Conservation (phyloP, 169 alveolate genomes). For the Neospora caninum region DNA sequence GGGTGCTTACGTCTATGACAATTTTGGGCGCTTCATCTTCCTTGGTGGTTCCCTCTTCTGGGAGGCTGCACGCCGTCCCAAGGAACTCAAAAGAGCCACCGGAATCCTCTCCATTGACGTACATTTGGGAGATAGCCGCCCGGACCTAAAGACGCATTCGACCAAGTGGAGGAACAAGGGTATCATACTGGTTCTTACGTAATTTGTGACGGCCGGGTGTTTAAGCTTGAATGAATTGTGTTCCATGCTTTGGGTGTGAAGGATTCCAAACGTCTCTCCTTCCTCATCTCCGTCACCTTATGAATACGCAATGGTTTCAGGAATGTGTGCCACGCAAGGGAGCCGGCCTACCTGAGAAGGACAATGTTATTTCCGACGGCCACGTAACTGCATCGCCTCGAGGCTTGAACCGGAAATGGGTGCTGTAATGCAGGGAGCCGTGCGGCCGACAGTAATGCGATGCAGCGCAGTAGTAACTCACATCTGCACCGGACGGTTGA, state of each 20-base stretch:
- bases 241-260: constrained; percentile 56
- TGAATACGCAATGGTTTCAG: not conserved
- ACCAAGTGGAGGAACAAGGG: not conserved
- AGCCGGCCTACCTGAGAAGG: constrained; percentile 47
- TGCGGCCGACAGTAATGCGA: not conserved
- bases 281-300: constrained; percentile 57
- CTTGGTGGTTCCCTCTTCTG: constrained; percentile 34
- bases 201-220: constrained; percentile 46
- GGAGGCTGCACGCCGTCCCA: constrained; percentile 54
- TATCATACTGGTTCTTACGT: constrained; percentile 3
- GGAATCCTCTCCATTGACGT: constrained; percentile 64
- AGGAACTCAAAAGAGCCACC: constrained; percentile 67
- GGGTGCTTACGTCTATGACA: not conserved
- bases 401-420: constrained; percentile 73
- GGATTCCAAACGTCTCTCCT: constrained; percentile 36
- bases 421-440: constrained; percentile 45
- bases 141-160: constrained; percentile 37
- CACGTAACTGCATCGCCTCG: constrained; percentile 64
- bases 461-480: not conserved
- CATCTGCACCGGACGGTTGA: constrained; percentile 62
- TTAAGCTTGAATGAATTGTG: constrained; percentile 45
- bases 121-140: constrained; percentile 61
- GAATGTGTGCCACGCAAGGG: not conserved
- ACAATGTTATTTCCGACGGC: constrained; percentile 64
- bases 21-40: constrained; percentile 36